Base-by-base conservation (phyloP, 1,284 basidiomycete species). In the Trichosporon faecale region DNA sequence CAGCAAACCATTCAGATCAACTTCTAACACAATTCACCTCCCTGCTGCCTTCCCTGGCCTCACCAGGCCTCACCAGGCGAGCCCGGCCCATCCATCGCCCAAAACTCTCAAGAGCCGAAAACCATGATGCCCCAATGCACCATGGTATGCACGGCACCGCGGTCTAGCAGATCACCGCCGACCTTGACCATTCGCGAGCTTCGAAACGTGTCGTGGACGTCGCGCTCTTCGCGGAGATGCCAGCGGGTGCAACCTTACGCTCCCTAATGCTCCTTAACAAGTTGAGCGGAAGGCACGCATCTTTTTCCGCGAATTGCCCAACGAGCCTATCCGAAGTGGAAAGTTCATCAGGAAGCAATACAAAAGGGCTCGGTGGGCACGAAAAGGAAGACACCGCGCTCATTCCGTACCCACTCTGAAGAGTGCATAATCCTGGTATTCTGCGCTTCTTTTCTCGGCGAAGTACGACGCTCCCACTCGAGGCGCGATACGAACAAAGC, bases 171-270 rank as follows among this genome's bases (percentile, higher is more conserved):
- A n/a, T n/a, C n/a, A n/a, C n/a, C n/a, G n/a, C n/a, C n/a, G n/a
- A n/a, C n/a, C n/a, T n/a, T 37, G 3, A 37, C 35, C 3, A 37
- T 14, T 60, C 29, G 27, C 27, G 55, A 60, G 7, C 18, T 29
- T 29, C 18, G 57, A 31, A 29, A 18, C 29, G 16, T 31, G 27
- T 27, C 25, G 25, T 27, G 27, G 14, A 29, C 55, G 9, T 29
- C 35, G 25, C 21, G 23, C 25, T 9, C 14, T 9, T 60, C 27
- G 57, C 57, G 29, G 57, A 31, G 18, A 14, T 37, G 57, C 14
- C 57, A 31, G 27, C 57, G 57, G 57, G 57, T 61, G 57, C 57
- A 61, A 61, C 57, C 57, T 61, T 61, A 61, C 27, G 29, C 57
- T 61, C 57, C 12, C 35, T 37, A 37, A 37, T 37, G 11, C 35